These are phyloP conservation scores for Phlyctochytrium bullatum DNA, from an alignment of 192 early-diverging fungal genomes.

Conservation along the genomic window DNA sequence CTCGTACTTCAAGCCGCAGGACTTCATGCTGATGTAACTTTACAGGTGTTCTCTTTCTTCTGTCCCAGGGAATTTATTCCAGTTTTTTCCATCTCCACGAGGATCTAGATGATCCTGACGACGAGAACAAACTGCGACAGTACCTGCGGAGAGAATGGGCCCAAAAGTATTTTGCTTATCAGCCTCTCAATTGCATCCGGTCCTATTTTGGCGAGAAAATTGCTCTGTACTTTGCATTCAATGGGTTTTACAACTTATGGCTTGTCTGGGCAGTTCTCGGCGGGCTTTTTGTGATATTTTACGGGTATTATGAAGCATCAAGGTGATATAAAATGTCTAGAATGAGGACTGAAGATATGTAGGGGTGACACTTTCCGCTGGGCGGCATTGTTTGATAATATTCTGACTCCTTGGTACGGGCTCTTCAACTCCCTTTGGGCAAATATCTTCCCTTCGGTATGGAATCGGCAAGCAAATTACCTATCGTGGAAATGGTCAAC, in stretches of 20 bases:
- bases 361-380: slow-evolving; percentile 29
- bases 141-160: slow-evolving; percentile 19
- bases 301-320: slow-evolving; percentile 34
- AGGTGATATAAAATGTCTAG: slow-evolving; percentile 17
- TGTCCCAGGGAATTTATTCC: slow-evolving; percentile 39
- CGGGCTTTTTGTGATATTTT: slow-evolving; percentile 51
- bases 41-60: slow-evolving; percentile 33
- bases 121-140: slow-evolving; percentile 20
- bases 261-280: slow-evolving; percentile 34
- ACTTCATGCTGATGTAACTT: no score
- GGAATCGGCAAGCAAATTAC: slow-evolving; percentile 48
- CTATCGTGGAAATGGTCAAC: slow-evolving; percentile 55
- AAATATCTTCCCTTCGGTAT: slow-evolving; percentile 33
- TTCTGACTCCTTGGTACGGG: slow-evolving; percentile 47
- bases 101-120: slow-evolving; percentile 31
- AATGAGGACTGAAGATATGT: not conserved
- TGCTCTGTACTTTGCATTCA: slow-evolving; percentile 63
- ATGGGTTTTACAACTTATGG: slow-evolving; percentile 60
- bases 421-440: slow-evolving; percentile 60
- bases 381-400: slow-evolving; percentile 57
- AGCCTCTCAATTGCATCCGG: slow-evolving; percentile 51
- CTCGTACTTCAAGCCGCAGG: no score
- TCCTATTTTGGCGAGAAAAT: slow-evolving; percentile 63
- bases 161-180: slow-evolving; percentile 22
- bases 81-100: slow-evolving; percentile 51